Evolutionary conservation across 2,329 filamentous ascomycete genomes (phyloP), one percentile per base, ranked within the genome.

Genomic region (Nemania abortiva): DNA sequence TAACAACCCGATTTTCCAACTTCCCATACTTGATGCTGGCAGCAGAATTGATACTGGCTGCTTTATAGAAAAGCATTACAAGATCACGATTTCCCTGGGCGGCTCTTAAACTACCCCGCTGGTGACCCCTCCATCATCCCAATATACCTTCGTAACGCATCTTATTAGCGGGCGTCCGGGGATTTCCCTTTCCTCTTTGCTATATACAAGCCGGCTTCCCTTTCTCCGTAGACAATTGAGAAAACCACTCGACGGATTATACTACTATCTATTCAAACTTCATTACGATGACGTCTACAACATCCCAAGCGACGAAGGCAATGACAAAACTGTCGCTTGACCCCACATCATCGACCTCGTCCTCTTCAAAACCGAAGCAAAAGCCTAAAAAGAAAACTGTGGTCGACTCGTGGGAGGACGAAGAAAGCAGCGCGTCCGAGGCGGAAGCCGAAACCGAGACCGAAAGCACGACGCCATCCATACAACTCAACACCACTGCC

Each of bases 361-460:
- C 54, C 22, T 22, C 59, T 3, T 60, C 67, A n/a, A 52, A 62
- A 22, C 47, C 69, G 45, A 76, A 74, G 49, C 50, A 73, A 18
- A 78, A 77, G 64, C 49, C 73, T n/a, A 82, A 82, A 66, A 83
- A 82, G 71, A 74, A 79, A 63, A 72, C 69, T n/a, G 82, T 91
- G 22, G 88, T 86, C 62, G 92, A 94, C 72, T 93, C 90, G 52
- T 95, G 92, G 92, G 92, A 94, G 81, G 91, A 96, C 75, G 92
- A 92, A 65, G 85, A 86, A 37, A 84, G 82, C 20, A 81, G 84
- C 6, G 80, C 80, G 18, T 82, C 84, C 13, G 83, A 84, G 65
- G 75, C 24, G 5, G 34, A 37, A 37, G 7, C 52, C 29, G 50
- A 54, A 54, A 20, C 77, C 22, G 74, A 75, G 74, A 74, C 77